Evolutionary conservation across 345 rosid species (phyloP), one percentile per base, ranked within the genome.

Genomic region (Hypericum androsaemum): DNA sequence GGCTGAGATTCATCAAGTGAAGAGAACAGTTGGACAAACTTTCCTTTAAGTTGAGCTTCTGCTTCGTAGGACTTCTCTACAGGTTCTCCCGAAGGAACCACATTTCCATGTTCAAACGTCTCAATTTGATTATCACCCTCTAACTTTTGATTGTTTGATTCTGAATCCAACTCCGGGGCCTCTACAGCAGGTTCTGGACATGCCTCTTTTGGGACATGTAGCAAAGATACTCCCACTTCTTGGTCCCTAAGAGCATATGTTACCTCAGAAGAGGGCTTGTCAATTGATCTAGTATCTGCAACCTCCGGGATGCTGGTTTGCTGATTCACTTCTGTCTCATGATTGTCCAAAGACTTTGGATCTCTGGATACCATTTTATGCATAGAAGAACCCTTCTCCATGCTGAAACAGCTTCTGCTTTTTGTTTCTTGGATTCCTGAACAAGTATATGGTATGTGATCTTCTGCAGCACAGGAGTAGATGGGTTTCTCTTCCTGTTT

Each of bases 21-120:
- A 51, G 37, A 53, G 10, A 62, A 57, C 11, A 11, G 46, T 60
- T 10, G 66, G 61, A 41, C 47, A 54, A 53, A 28, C 43, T 48
- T 49, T 15, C 50, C 36, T 40, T 52, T 32, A 10, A 65, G 50
- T 56, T 51, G 37, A 37, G 44, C 58, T 54, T 62, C 61, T 64
- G 54, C 70, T 70, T 63, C 71, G 62, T 55, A 64, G 12, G 69
- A 64, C 36, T 39, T 54, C 41, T 52, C 54, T 37, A 38, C 12
- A 5, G 6, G 50, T 42, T 47, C 61, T 10, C 41, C 12, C n/a
- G 41, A 39, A 44, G 64, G 37, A 60, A 37, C 32, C 43, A 38
- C 45, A 10, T 37, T 15, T 39, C 37, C 22, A 35, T 32, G 47
- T 53, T 39, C 76, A 47, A 39, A 41, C 58, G 51, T 53, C 36